These are phyloP conservation scores for Neonectria neomacrospora DNA, from an alignment of 2,329 filamentous ascomycete genomes.

Conservation along the genomic window DNA sequence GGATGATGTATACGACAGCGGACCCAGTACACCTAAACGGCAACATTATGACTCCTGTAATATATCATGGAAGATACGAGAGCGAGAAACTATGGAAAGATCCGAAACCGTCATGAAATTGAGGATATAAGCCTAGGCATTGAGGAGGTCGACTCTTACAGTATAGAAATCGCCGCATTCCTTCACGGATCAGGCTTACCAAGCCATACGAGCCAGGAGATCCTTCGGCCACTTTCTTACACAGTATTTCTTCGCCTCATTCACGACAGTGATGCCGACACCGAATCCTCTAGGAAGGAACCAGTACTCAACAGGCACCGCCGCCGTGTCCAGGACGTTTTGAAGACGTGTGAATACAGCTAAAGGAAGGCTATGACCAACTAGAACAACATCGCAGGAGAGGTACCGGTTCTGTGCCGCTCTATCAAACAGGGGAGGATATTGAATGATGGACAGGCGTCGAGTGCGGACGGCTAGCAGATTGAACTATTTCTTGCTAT, in stretches of 20 bases:
- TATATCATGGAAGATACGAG: background rate
- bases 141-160: background rate
- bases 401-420: constrained; percentile 74
- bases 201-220: constrained; percentile 22
- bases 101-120: background rate
- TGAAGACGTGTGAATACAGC: constrained; percentile 76
- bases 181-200: constrained; percentile 19
- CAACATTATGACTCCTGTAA: background rate
- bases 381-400: constrained; percentile 75
- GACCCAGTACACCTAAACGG: background rate
- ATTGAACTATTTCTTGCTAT: constrained; percentile 73
- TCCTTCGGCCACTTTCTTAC: constrained; percentile 29
- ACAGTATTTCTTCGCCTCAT: constrained; percentile 32
- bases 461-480: constrained; percentile 75
- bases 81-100: background rate
- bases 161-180: constrained; percentile 1
- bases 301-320: constrained; percentile 78
- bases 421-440: constrained; percentile 74
- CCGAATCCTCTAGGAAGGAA: constrained; percentile 82
- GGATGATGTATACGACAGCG: background rate
- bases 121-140: background rate
- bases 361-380: constrained; percentile 76
- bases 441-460: constrained; percentile 75
- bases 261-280: constrained; percentile 25
- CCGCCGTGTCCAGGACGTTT: constrained; percentile 66